These are phyloP conservation scores for Cupressus sempervirens DNA, from an alignment of 75 land plant species.

Conservation along the genomic window DNA sequence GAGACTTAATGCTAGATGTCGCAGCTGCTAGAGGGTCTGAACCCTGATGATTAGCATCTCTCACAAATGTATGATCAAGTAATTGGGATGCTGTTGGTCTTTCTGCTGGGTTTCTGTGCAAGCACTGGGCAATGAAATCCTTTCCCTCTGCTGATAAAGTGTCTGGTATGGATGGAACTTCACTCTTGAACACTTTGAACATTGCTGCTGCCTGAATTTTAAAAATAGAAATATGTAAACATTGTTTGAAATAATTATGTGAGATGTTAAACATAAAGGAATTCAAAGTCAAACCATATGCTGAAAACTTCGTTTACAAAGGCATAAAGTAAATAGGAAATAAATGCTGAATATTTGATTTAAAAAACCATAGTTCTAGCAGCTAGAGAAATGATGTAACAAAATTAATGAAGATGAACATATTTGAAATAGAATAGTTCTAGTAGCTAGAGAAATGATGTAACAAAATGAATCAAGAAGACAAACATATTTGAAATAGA, in stretches of 20 bases:
- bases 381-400: neutral
- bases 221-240: neutral
- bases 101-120: conserved; percentile 66
- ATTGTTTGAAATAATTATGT: neutral
- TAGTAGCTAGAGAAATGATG: neutral
- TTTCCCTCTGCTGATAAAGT: conserved; percentile 57
- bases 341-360: neutral
- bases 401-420: neutral
- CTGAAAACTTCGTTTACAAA: neutral
- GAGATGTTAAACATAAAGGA: neutral
- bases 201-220: conserved; percentile 66
- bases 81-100: conserved; percentile 58
- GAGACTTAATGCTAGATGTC: neutral
- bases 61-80: conserved; percentile 72
- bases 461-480: neutral
- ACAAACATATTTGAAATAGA: neutral
- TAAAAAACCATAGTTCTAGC: neutral
- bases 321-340: neutral
- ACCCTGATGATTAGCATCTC: conserved; percentile 21
- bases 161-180: conserved; percentile 66
- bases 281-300: neutral
- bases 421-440: neutral
- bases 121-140: conserved; percentile 57
- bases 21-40: conserved; percentile 13
- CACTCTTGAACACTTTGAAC: conserved; percentile 63